phyloP scores from a whole-genome alignment of 768 basidiomycete genomes.

The Gautieria morchelliformis region DNA sequence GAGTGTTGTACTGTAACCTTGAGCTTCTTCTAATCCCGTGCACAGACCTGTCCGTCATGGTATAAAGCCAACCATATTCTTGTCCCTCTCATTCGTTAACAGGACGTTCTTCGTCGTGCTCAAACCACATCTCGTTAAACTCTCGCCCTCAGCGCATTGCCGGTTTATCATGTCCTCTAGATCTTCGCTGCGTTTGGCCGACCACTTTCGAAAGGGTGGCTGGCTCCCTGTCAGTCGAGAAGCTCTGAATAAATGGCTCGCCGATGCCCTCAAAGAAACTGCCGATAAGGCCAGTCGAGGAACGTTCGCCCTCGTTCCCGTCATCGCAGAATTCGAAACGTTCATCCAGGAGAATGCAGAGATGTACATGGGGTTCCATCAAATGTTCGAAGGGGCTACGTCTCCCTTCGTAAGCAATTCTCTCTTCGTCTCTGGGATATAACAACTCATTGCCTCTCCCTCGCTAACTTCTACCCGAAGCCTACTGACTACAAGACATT shows the following conservation, averaged over 20 bases:
- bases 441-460: too few species aligned
- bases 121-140: too few species aligned
- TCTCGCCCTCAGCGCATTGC: background rate
- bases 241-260: background rate
- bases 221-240: background rate
- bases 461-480: background rate
- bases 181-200: background rate
- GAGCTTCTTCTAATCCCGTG: too few species aligned
- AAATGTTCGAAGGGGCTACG: background rate
- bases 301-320: background rate
- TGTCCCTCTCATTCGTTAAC: too few species aligned
- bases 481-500: background rate
- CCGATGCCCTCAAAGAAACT: background rate
- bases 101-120: too few species aligned
- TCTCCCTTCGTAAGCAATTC: too few species aligned
- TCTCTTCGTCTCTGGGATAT: background rate
- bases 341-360: background rate
- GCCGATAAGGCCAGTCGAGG: background rate
- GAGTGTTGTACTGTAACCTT: too few species aligned
- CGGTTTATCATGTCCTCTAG: background rate
- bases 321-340: background rate
- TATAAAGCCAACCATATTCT: too few species aligned
- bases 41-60: too few species aligned
- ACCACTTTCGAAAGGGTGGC: background rate
- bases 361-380: background rate